A percentile compares a stretch with the other conserved stretches of the same genome.
These are phyloP conservation scores for Trichoderma cornu-damae DNA, from an alignment of 2,329 filamentous ascomycete genomes.

Conservation along the genomic window DNA sequence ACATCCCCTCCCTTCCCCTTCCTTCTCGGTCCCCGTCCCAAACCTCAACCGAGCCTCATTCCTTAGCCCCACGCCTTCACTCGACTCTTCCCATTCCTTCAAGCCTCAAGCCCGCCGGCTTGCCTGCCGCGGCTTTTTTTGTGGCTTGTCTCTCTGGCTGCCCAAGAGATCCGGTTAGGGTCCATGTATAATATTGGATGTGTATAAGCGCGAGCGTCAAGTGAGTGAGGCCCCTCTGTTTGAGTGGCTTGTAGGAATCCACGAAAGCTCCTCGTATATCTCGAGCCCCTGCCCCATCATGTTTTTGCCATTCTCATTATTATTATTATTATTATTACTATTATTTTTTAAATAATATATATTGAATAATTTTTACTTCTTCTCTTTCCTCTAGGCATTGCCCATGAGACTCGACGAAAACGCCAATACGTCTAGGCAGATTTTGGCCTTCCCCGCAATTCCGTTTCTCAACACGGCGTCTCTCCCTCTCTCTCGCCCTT, in stretches of 20 bases:
- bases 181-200: no score
- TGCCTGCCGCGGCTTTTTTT: constrained; percentile 2
- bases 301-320: background rate
- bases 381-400: background rate
- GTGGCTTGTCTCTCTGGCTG: constrained; percentile 8
- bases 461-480: background rate
- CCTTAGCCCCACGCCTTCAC: no score
- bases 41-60: background rate
- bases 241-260: constrained; percentile 5
- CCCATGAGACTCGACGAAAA: background rate
- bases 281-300: background rate
- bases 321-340: no score
- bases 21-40: background rate
- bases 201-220: background rate
- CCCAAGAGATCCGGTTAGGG: background rate
- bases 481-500: no score
- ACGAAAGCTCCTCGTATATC: background rate
- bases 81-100: background rate
- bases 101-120: constrained; percentile 3
- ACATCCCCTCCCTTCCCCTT: background rate
- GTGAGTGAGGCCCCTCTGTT: background rate
- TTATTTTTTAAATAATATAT: no score
- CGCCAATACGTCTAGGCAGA: background rate
- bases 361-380: no score
- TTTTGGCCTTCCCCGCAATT: background rate